These are phyloP conservation scores for Eugenia klotzschiana DNA, from an alignment of 441 rosid species.

Conservation along the genomic window DNA sequence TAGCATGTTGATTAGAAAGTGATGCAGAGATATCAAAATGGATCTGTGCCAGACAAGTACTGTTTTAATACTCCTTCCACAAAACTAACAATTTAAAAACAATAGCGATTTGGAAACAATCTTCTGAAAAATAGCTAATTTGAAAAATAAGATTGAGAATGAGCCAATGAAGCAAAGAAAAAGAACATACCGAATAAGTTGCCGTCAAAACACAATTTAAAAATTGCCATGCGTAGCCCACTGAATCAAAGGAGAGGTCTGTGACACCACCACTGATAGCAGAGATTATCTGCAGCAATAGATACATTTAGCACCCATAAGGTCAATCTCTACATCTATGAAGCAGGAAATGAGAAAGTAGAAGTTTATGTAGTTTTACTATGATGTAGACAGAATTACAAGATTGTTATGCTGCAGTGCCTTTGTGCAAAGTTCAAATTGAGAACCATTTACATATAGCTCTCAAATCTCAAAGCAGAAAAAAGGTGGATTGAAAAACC, in stretches of 20 bases:
- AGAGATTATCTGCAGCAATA: constrained; percentile 53
- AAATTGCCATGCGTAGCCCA: constrained; percentile 76
- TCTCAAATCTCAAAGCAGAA: neutral
- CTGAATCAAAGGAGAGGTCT: constrained; percentile 64
- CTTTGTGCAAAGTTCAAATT: neutral
- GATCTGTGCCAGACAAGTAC: neutral
- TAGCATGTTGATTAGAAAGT: neutral
- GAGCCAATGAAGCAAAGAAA: neutral
- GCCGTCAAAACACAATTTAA: constrained; percentile 76
- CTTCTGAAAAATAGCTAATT: neutral
- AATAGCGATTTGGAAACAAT: neutral
- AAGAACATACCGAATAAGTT: constrained; percentile 58
- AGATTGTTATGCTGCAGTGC: neutral
- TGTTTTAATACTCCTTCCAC: neutral
- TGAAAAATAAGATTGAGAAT: neutral
- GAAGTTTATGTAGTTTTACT: neutral
- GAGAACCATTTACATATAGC: neutral
- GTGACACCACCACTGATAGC: constrained; percentile 73
- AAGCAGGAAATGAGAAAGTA: neutral
- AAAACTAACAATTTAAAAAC: neutral
- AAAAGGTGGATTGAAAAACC: neutral
- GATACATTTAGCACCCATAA: neutral
- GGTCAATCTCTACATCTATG: neutral
- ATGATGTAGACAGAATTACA: neutral
- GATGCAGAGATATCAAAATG: neutral